These are phyloP conservation scores for Corylus americana DNA, from an alignment of 306 rosid species.

Conservation along the genomic window DNA sequence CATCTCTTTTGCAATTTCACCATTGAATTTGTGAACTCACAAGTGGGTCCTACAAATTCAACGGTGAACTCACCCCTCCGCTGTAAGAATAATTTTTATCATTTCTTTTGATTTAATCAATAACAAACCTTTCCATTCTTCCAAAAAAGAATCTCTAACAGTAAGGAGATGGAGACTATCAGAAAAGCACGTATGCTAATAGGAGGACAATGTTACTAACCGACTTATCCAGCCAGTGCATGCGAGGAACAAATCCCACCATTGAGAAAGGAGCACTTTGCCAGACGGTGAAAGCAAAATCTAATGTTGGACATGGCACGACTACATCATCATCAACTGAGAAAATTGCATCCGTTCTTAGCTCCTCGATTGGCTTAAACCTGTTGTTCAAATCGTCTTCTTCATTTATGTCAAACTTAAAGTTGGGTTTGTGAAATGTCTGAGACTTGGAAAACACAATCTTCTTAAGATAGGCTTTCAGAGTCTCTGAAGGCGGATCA, in stretches of 20 bases:
- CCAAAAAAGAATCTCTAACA: neutral
- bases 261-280: conserved; percentile 45
- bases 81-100: no score
- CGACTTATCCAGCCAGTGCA: conserved; percentile 57
- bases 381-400: conserved; percentile 41
- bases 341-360: conserved; percentile 43
- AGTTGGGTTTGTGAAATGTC: conserved; percentile 31
- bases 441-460: conserved; percentile 35
- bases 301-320: conserved; percentile 49
- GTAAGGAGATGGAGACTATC: conserved; percentile 1
- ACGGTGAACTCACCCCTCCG: no score
- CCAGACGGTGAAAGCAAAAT: conserved; percentile 64
- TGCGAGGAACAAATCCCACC: conserved; percentile 71
- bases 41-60: no score
- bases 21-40: no score
- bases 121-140: neutral
- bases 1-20: no score
- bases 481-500: conserved; percentile 37
- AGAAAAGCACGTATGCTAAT: conserved; percentile 5
- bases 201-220: conserved; percentile 30
- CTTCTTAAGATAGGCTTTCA: conserved; percentile 43
- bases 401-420: conserved; percentile 36
- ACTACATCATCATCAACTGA: conserved; percentile 62
- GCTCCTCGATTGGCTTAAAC: conserved; percentile 41
- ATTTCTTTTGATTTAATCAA: neutral